Conservation (phyloP, 352 stramenopile genomes). For the Phytophthora europaea region DNA sequence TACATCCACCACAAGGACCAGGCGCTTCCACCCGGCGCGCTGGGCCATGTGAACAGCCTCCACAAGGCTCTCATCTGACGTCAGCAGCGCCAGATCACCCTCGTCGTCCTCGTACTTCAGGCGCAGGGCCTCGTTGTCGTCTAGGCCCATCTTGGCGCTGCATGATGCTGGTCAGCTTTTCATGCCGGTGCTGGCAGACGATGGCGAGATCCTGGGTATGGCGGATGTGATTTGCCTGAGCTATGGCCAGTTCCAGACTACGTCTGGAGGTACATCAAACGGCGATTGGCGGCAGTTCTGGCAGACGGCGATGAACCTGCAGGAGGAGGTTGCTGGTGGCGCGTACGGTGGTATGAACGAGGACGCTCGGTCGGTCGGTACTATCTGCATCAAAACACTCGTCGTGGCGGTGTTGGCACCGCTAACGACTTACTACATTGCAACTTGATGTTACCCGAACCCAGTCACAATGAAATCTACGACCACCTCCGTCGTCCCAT, state of each 20-base stretch:
- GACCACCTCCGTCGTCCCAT: no score
- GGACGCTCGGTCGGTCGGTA: conserved; percentile 84
- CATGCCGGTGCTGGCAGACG: conserved; percentile 84
- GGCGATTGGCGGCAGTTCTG: conserved; percentile 91
- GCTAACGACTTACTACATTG: conserved; percentile 66
- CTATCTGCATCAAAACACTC: conserved; percentile 80
- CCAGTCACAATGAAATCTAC: no score
- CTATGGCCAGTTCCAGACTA: conserved; percentile 90
- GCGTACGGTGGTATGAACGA: conserved; percentile 75
- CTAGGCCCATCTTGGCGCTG: conserved; percentile 88
- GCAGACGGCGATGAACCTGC: conserved; percentile 88
- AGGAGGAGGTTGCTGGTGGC: conserved; percentile 80
- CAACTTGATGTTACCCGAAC: not conserved
- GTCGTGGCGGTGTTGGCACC: conserved; percentile 80
- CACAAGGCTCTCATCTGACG: conserved; percentile 86
- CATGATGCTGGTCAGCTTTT: conserved; percentile 88
- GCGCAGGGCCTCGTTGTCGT: conserved; percentile 65
- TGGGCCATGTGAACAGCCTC: conserved; percentile 91
- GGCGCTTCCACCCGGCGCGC: conserved; percentile 85
- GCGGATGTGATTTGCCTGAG: conserved; percentile 89
- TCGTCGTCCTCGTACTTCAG: conserved; percentile 93
- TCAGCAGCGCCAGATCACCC: conserved; percentile 86
- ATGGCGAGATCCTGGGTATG: conserved; percentile 88
- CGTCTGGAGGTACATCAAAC: conserved; percentile 69
- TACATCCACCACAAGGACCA: conserved; percentile 86